phyloP scores from a whole-genome alignment of 2,329 filamentous ascomycete species.

The Didymella lethalis region DNA sequence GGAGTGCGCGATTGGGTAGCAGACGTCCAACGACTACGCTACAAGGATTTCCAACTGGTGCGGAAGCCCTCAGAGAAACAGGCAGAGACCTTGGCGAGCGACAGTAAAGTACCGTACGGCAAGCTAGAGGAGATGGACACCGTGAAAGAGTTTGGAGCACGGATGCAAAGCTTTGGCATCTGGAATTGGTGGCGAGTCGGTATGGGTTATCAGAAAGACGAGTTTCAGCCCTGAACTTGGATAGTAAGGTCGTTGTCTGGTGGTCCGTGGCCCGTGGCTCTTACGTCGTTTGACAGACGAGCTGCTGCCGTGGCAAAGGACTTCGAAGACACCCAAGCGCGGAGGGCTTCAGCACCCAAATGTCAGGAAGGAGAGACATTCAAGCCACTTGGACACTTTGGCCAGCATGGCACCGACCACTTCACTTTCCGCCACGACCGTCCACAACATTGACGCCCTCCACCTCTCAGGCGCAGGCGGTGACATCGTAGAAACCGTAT shows the following conservation, averaged over 20 bases:
- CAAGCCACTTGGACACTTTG: not conserved
- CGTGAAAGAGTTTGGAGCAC: slow-evolving; percentile 69
- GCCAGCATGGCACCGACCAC: slow-evolving; percentile 1
- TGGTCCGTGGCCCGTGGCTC: not conserved
- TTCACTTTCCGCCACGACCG: not conserved
- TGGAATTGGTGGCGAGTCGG: slow-evolving; percentile 71
- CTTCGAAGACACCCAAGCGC: not conserved
- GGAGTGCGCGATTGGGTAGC: slow-evolving; percentile 70
- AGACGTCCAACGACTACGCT: slow-evolving; percentile 68
- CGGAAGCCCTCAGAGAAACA: slow-evolving; percentile 58
- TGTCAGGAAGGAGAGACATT: not conserved
- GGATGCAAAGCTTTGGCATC: slow-evolving; percentile 68
- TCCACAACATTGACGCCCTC: not conserved
- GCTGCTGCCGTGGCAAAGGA: not conserved
- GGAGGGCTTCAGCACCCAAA: not conserved
- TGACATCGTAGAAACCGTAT: slow-evolving; percentile 52
- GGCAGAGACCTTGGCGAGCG: not conserved
- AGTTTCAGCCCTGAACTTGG: slow-evolving; percentile 20
- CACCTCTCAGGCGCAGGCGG: slow-evolving; percentile 51
- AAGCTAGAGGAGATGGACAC: slow-evolving; percentile 65
- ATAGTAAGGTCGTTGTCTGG: not conserved
- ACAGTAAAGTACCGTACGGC: slow-evolving; percentile 28
- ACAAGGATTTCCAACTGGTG: slow-evolving; percentile 76
- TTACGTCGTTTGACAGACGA: slow-evolving; percentile 6
- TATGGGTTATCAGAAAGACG: slow-evolving; percentile 64